A percentile compares a stretch with the other conserved stretches of the same genome.
These are phyloP conservation scores for Cornus suecica DNA, from an alignment of 148 eudicot species.

Conservation along the genomic window DNA sequence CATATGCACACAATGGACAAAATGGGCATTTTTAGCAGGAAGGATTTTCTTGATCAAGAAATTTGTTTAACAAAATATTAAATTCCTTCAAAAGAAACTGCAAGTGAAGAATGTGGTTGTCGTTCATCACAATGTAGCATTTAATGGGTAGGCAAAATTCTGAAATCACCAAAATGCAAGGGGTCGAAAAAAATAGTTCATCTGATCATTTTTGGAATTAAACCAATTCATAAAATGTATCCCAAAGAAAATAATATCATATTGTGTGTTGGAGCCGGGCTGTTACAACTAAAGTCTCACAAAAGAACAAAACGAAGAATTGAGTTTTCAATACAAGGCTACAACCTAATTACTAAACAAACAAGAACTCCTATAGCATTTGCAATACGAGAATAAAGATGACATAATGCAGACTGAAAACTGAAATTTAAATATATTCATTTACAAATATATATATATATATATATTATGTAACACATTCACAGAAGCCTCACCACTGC, in stretches of 20 bases:
- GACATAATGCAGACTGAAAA: too few species aligned
- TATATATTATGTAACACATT: not conserved
- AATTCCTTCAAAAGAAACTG: not conserved
- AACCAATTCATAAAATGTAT: too few species aligned
- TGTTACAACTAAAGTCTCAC: too few species aligned
- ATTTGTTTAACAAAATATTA: not conserved
- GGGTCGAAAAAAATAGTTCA: not conserved
- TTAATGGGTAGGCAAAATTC: not conserved
- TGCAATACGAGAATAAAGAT: not conserved
- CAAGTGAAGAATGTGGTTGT: not conserved
- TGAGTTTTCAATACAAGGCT: not conserved
- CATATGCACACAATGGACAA: not conserved
- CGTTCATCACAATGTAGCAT: not conserved
- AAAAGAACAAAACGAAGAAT: too few species aligned
- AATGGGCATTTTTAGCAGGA: not conserved
- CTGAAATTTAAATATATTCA: too few species aligned
- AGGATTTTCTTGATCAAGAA: too few species aligned
- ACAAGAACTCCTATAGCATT: not conserved
- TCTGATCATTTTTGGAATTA: not conserved
- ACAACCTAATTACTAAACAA: not conserved
- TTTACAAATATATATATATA: too few species aligned
- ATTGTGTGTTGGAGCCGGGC: too few species aligned
- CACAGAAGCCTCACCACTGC: slow-evolving; percentile 50
- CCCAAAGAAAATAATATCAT: too few species aligned
- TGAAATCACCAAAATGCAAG: not conserved